Conservation (phyloP, 202 grass and related monocot genomes). For the Brachypodium distachyon region DNA sequence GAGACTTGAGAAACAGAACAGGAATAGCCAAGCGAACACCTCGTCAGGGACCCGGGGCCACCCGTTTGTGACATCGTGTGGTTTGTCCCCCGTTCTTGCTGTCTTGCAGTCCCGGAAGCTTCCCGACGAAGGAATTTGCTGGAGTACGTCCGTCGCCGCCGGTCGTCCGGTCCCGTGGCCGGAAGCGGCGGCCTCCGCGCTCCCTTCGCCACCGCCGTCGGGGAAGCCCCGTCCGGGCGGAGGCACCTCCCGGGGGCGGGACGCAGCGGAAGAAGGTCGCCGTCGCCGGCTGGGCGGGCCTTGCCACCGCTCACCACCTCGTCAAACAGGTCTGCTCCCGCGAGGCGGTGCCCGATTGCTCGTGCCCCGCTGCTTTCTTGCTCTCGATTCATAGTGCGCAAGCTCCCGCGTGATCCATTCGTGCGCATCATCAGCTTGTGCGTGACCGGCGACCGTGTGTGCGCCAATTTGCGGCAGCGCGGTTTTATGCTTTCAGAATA, state of each 20-base stretch:
- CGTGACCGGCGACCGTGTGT: no score
- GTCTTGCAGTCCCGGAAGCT: neutral
- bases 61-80: neutral
- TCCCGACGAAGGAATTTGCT: slow-evolving; percentile 41
- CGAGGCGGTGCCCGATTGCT: neutral
- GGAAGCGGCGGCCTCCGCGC: neutral
- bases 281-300: slow-evolving; percentile 73
- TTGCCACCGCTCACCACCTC: slow-evolving; percentile 65
- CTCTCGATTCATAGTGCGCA: neutral
- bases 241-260: neutral
- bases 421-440: neutral
- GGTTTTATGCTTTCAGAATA: no score
- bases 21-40: slow-evolving; percentile 18
- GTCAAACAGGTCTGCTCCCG: slow-evolving; percentile 46
- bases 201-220: neutral
- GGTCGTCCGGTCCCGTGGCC: neutral
- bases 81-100: no score
- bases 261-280: slow-evolving; percentile 40
- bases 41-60: slow-evolving; percentile 1
- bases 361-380: neutral
- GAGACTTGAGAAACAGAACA: no score
- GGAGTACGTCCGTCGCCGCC: slow-evolving; percentile 22
- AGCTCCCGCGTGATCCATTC: neutral
- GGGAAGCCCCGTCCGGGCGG: slow-evolving; percentile 21
- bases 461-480: no score